Conservation (phyloP, 2,329 filamentous ascomycete genomes). For the Fusarium protoensiforme region DNA sequence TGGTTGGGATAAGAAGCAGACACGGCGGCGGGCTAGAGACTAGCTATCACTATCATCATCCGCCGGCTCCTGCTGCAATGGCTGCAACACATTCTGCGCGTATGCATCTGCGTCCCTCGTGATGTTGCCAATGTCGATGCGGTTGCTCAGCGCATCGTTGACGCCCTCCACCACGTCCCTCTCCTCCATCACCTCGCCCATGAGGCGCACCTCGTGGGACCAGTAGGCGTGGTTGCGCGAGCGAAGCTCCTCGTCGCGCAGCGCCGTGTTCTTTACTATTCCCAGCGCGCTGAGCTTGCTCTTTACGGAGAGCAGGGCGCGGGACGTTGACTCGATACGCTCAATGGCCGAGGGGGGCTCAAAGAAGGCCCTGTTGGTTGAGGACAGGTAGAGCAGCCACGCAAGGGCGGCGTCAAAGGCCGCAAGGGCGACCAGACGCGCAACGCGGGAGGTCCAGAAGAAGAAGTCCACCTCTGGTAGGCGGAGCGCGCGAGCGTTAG, state of each 20-base stretch:
- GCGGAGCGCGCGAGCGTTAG: slow-evolving; percentile 71
- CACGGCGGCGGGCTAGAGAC: slow-evolving; percentile 16
- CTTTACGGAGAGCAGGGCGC: slow-evolving; percentile 67
- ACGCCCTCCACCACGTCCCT: slow-evolving; percentile 78
- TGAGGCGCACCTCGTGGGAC: slow-evolving; percentile 78
- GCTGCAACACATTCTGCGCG: slow-evolving; percentile 56
- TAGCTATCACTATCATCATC: slow-evolving; percentile 21
- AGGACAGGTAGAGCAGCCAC: slow-evolving; percentile 76
- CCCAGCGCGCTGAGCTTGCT: slow-evolving; percentile 78
- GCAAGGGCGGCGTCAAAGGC: slow-evolving; percentile 73
- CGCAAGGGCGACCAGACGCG: slow-evolving; percentile 73
- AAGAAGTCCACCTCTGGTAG: slow-evolving; percentile 75
- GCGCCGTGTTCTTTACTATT: slow-evolving; percentile 82
- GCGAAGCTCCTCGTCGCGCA: slow-evolving; percentile 78
- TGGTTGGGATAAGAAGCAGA: slow-evolving; percentile 35
- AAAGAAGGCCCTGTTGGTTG: slow-evolving; percentile 83
- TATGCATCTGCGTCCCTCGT: slow-evolving; percentile 73
- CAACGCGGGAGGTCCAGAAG: slow-evolving; percentile 74
- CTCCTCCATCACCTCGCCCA: slow-evolving; percentile 82
- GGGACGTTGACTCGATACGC: slow-evolving; percentile 70
- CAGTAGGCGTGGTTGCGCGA: slow-evolving; percentile 78
- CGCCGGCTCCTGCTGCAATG: slow-evolving; percentile 39
- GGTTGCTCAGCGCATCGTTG: slow-evolving; percentile 72
- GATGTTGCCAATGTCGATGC: slow-evolving; percentile 72
- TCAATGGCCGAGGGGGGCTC: slow-evolving; percentile 70